Evolutionary conservation across 148 eudicot species (phyloP).

Genomic region (Amaranthus palmeri): DNA sequence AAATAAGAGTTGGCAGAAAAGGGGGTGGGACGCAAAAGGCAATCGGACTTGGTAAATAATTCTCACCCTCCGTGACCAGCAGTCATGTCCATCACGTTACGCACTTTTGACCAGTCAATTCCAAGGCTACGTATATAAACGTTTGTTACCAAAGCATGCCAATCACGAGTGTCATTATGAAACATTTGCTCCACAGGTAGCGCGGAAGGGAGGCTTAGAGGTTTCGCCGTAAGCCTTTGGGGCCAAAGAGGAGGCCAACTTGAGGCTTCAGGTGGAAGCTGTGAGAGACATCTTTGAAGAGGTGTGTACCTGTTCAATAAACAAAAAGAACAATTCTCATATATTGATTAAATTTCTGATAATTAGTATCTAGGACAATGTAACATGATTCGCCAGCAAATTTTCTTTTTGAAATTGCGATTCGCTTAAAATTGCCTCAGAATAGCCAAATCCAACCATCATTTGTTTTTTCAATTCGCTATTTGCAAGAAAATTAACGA

Average conservation of each 20-base stretch:
- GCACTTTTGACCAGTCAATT: slow-evolving; percentile 67
- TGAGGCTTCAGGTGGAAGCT: slow-evolving; percentile 41
- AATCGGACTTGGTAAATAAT: not conserved
- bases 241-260: slow-evolving; percentile 91
- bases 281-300: slow-evolving; percentile 64
- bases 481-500: no score
- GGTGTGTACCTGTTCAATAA: slow-evolving; percentile 59
- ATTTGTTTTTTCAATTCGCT: not conserved
- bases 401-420: no score
- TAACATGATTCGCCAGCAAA: no score
- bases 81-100: slow-evolving; percentile 98
- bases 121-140: slow-evolving; percentile 56
- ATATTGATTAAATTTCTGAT: not conserved
- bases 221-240: slow-evolving; percentile 58
- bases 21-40: not conserved
- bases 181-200: slow-evolving; percentile 46
- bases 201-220: slow-evolving; percentile 50
- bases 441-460: not conserved
- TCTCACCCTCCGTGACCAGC: slow-evolving; percentile 93
- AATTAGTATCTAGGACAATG: not conserved
- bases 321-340: slow-evolving; percentile 5
- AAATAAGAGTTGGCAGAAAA: not conserved
- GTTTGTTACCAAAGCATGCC: slow-evolving; percentile 68
- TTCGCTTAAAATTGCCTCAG: no score
- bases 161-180: slow-evolving; percentile 56